phyloP scores from a whole-genome alignment of 371 early-diverging fungal genomes.

The Modicella reniformis region DNA sequence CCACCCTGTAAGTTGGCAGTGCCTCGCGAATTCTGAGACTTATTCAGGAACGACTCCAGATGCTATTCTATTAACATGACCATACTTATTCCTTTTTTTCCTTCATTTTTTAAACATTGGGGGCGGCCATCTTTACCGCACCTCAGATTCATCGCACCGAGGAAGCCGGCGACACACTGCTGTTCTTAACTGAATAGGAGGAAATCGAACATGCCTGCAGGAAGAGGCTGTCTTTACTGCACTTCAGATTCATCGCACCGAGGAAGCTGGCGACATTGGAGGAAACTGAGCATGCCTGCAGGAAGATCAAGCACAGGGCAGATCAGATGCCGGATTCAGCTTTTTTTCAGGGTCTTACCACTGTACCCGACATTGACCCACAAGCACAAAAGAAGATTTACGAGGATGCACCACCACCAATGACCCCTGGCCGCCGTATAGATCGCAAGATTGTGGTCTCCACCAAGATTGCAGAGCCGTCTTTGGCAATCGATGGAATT shows the following conservation, averaged over 20 bases:
- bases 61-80: no score
- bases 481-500: conserved; percentile 97
- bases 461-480: conserved; percentile 98
- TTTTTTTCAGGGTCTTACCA: conserved; percentile 74
- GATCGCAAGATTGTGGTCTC: conserved; percentile 95
- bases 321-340: conserved; percentile 64
- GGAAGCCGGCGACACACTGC: conserved; percentile 88
- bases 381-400: conserved; percentile 92
- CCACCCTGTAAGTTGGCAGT: conserved; percentile 82
- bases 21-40: not conserved
- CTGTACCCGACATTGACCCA: conserved; percentile 95
- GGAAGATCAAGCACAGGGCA: conserved; percentile 73
- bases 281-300: conserved; percentile 67
- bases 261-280: conserved; percentile 89
- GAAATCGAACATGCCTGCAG: no score
- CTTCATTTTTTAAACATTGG: no score
- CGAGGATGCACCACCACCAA: conserved; percentile 85
- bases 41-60: not conserved
- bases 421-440: conserved; percentile 77
- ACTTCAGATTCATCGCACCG: conserved; percentile 89
- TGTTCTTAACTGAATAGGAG: conserved; percentile 94
- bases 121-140: conserved; percentile 87
- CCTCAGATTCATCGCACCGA: conserved; percentile 91
- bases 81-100: no score
- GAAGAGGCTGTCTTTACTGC: conserved; percentile 90